A percentile compares a stretch with the other conserved stretches of the same genome.
Evolutionary conservation across 805 yeast genomes (phyloP).

Genomic region (Saccharomycopsis fermentans): DNA sequence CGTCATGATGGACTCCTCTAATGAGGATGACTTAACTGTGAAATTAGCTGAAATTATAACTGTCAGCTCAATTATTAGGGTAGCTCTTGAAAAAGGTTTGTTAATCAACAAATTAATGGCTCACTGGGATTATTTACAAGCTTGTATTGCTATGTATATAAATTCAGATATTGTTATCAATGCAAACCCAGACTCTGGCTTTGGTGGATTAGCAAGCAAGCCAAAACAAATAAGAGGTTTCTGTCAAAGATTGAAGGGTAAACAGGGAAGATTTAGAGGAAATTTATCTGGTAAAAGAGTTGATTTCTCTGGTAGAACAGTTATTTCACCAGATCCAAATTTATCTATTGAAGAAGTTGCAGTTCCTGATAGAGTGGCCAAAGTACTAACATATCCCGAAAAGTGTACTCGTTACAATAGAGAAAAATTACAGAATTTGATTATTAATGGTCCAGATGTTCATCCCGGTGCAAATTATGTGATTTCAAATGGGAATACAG

Average conservation of each 20-base stretch:
- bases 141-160: conserved; percentile 94
- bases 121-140: conserved; percentile 96
- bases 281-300: conserved; percentile 97
- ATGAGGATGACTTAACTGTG: conserved; percentile 95
- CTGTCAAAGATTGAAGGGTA: conserved; percentile 95
- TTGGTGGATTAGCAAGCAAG: conserved; percentile 45
- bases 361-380: conserved; percentile 94
- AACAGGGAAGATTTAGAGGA: conserved; percentile 98
- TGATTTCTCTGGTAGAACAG: conserved; percentile 96
- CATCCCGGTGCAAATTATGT: conserved; percentile 98
- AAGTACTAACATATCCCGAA: conserved; percentile 92
- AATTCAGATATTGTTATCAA: conserved; percentile 65
- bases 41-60: conserved; percentile 93
- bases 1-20: conserved; percentile 79
- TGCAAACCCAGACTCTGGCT: conserved; percentile 63
- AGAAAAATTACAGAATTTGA: conserved; percentile 61
- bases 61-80: conserved; percentile 89
- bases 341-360: conserved; percentile 93
- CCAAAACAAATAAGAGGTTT: conserved; percentile 85
- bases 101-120: conserved; percentile 91
- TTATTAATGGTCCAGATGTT: conserved; percentile 73
- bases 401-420: conserved; percentile 82
- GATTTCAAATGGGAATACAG: conserved; percentile 65
- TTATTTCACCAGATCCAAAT: conserved; percentile 97
- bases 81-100: conserved; percentile 92